These are phyloP conservation scores for Aureobasidium sp. DNA, from an alignment of 2,329 filamentous ascomycete genomes.

Conservation along the genomic window DNA sequence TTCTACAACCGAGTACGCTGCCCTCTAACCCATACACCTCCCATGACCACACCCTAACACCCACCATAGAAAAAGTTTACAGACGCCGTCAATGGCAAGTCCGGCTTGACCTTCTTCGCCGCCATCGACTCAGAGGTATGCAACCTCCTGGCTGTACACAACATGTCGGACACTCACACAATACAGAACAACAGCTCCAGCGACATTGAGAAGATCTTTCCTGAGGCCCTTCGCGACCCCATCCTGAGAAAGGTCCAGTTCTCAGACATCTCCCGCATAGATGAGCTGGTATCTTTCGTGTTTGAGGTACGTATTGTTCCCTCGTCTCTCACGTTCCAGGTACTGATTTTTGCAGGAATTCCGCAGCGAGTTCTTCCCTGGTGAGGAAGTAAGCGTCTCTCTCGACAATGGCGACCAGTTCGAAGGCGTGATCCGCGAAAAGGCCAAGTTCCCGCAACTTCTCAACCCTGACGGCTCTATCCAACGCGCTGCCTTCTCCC, in stretches of 20 bases:
- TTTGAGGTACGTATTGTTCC: constrained; percentile 42
- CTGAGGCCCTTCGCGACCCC: constrained; percentile 81
- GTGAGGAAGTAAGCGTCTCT: constrained; percentile 71
- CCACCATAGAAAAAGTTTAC: constrained; percentile 73
- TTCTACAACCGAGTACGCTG: constrained; percentile 77
- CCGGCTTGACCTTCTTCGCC: constrained; percentile 83
- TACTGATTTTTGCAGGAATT: constrained; percentile 48
- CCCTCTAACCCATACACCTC: constrained; percentile 2
- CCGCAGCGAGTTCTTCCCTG: constrained; percentile 83
- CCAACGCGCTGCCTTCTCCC: constrained; percentile 59
- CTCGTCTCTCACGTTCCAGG: background rate
- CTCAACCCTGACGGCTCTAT: constrained; percentile 58
- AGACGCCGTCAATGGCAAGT: constrained; percentile 91
- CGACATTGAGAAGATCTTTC: constrained; percentile 87
- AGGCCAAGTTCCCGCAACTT: constrained; percentile 62
- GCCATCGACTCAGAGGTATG: constrained; percentile 49
- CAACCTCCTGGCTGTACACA: constrained; percentile 14
- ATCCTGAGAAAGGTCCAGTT: constrained; percentile 88
- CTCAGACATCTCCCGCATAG: constrained; percentile 79
- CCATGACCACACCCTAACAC: constrained; percentile 18
- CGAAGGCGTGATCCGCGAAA: constrained; percentile 73
- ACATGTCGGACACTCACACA: constrained; percentile 18
- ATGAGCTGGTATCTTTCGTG: constrained; percentile 59
- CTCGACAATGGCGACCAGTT: constrained; percentile 60
- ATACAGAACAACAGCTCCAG: constrained; percentile 56